Percentiles rank a stretch among this genome's conserved stretches.
These are phyloP conservation scores for Fusarium solani-melongenae DNA, from an alignment of 2,329 filamentous ascomycete species.

Conservation along the genomic window DNA sequence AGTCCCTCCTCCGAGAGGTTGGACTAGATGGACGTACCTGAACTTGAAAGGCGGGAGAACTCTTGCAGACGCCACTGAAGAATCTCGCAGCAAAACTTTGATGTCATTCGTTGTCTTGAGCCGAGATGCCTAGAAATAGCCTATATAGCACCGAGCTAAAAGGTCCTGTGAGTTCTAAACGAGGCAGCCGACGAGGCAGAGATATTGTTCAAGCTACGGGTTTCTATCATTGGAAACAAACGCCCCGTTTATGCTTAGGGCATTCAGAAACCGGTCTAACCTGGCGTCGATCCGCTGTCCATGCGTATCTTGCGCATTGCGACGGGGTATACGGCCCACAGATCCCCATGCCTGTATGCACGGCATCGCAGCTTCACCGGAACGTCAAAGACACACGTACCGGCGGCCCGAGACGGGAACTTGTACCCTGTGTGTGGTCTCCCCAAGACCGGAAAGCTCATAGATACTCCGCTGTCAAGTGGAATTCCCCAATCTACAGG, in stretches of 20 bases:
- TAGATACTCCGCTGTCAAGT: background rate
- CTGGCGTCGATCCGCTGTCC: conserved; percentile 1
- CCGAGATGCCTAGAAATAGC: background rate
- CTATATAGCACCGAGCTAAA: background rate
- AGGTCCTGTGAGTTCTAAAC: background rate
- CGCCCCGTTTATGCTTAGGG: background rate
- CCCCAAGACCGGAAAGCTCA: background rate
- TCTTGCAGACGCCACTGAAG: background rate
- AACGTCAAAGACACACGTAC: background rate
- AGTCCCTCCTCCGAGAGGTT: background rate
- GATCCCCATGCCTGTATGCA: background rate
- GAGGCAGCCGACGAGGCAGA: background rate
- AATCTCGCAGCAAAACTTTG: background rate
- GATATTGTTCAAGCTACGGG: background rate
- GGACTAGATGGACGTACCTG: background rate
- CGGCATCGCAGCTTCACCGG: background rate
- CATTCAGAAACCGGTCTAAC: background rate
- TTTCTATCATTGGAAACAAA: background rate
- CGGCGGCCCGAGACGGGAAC: conserved; percentile 2
- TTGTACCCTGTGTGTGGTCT: background rate
- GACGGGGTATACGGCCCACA: background rate
- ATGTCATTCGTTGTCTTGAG: background rate
- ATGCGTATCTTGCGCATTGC: background rate
- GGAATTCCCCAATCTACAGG: background rate
- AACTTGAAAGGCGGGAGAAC: background rate